Evolutionary conservation across 176 grass and related monocot genomes (phyloP), one percentile per base, ranked within the genome.

Genomic region (Oryza longistaminata): DNA sequence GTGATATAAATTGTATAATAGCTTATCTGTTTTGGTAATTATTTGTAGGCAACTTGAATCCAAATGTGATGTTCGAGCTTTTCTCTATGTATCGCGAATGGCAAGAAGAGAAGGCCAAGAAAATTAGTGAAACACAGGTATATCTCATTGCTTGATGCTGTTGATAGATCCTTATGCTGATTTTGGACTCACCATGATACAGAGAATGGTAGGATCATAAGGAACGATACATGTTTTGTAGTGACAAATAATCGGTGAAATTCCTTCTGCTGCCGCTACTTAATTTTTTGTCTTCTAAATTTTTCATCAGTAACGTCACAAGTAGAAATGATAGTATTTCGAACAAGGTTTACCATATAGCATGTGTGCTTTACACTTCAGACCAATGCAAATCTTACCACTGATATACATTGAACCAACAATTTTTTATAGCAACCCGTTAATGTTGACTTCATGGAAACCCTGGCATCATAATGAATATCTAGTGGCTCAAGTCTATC

Each of bases 91-190:
- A 92, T 49, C 88, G 86, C 6, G 85, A 99, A 88, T 94, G 88
- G 91, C 91, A 99, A 83, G 96, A 99, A 82, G 90, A 94, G 62
- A 92, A 91, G 82, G 86, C 88, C 64, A 96, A 94, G 77, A 87
- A 94, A 83, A 99, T 94, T 55, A 91, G 90, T 78, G 78, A 72
- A 82, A 92, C 72, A 22, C 93, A 96, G 89, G 93, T 98, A 67
- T 9, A 64, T 75, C 0, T 85, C 5, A 73, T 49, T 73, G 55
- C 46, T 70, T 50, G 53, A 50, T 74, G 45, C 12, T 66, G 37
- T 55, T 86, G 33, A 85, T 31, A 33, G 74, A 77, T 6, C 52
- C 48, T 7, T 43, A 24, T 75, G 33, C 24, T 45, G 33, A 60
- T 74, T 74, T 16, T 73, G 14, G 19, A 27, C 29, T 31, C 34